A percentile compares a stretch with the other conserved stretches of the same genome.
phyloP scores from a whole-genome alignment of 352 stramenopile genomes.

The Globisporangium cylindrosporum region DNA sequence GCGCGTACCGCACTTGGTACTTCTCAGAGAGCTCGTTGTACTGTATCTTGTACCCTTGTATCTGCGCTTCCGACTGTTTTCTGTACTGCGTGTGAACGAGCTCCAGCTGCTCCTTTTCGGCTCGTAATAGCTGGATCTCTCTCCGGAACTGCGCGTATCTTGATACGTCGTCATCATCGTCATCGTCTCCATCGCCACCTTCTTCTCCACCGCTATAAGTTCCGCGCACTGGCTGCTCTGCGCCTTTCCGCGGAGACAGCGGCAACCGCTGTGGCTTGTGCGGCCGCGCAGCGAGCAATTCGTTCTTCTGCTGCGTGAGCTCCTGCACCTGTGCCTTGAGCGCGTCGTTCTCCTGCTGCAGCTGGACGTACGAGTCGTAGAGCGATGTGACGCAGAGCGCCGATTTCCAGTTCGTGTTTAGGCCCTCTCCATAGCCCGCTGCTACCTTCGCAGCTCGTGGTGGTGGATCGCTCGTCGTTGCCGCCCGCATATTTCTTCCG shows the following conservation, averaged over 20 bases:
- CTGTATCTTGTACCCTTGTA: constrained; percentile 26
- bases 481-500: neutral
- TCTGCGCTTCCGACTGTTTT: constrained; percentile 32
- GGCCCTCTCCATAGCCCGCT: neutral
- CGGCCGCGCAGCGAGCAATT: constrained; percentile 24
- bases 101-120: constrained; percentile 45
- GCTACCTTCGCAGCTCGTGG: neutral
- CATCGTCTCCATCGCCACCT: constrained; percentile 19
- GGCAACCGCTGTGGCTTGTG: constrained; percentile 10
- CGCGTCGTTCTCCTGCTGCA: constrained; percentile 53
- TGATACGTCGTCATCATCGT: constrained; percentile 13
- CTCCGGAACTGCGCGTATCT: constrained; percentile 25
- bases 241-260: neutral
- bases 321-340: constrained; percentile 30
- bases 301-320: constrained; percentile 27
- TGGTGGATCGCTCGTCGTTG: neutral
- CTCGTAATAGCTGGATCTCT: constrained; percentile 49
- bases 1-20: constrained; percentile 46
- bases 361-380: constrained; percentile 66
- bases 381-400: constrained; percentile 73
- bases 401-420: constrained; percentile 63
- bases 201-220: neutral
- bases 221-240: constrained; percentile 12
- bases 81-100: constrained; percentile 31
- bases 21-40: constrained; percentile 43